phyloP scores from a whole-genome alignment of 2,329 filamentous ascomycete genomes.

The Myrmaecium sp. region DNA sequence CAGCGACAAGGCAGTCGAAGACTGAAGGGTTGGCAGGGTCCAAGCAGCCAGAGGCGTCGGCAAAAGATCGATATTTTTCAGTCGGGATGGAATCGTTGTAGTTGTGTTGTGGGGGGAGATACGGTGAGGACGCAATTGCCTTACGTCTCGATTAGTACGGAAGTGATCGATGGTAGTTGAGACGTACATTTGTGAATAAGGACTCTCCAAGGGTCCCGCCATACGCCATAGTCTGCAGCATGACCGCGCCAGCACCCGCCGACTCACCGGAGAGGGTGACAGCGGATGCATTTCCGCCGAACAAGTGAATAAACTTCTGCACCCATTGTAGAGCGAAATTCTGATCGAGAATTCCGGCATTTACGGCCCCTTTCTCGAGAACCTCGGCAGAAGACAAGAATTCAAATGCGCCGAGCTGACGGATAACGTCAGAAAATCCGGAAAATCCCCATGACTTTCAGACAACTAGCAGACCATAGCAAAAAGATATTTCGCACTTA shows the following conservation, averaged over 20 bases:
- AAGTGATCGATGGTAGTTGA: background rate
- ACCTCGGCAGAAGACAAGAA: conserved; percentile 25
- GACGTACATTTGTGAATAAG: conserved; percentile 19
- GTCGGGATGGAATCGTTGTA: conserved; percentile 31
- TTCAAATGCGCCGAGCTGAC: conserved; percentile 27
- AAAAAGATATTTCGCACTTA: conserved; percentile 9
- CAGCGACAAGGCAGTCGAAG: conserved; percentile 26
- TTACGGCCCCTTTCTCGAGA: conserved; percentile 17
- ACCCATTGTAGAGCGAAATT: conserved; percentile 35
- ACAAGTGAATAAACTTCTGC: conserved; percentile 28
- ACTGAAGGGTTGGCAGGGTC: no score
- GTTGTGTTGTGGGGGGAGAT: conserved; percentile 36
- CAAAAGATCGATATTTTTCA: conserved; percentile 30
- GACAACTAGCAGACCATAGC: background rate
- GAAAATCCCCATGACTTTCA: no score
- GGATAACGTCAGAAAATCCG: no score
- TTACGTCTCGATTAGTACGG: background rate
- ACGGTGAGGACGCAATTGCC: conserved; percentile 27
- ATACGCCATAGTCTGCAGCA: conserved; percentile 20
- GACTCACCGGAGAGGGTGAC: conserved; percentile 21
- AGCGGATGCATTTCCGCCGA: conserved; percentile 28
- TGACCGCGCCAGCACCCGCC: conserved; percentile 23
- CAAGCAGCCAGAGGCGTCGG: conserved; percentile 23
- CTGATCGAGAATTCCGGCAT: conserved; percentile 30
- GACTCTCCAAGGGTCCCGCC: conserved; percentile 15